Conservation (phyloP, 306 rosid genomes). For the Citrullus amarus region DNA sequence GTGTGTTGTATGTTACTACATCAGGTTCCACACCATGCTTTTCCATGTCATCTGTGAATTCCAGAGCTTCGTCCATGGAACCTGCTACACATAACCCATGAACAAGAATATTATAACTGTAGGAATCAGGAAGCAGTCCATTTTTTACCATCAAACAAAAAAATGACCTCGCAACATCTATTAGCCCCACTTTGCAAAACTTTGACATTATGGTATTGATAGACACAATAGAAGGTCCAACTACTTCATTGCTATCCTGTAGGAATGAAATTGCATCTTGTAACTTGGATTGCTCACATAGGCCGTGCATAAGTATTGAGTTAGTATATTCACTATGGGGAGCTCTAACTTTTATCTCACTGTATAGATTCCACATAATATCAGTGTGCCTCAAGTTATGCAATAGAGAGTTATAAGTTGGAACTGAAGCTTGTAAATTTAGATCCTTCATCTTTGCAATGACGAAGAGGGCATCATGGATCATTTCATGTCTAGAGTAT, state of each 20-base stretch:
- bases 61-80: constrained; percentile 40
- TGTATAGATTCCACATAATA: constrained; percentile 32
- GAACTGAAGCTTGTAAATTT: constrained; percentile 25
- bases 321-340: constrained; percentile 27
- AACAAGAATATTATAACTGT: constrained; percentile 47
- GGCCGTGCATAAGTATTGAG: constrained; percentile 34
- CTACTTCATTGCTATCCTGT: constrained; percentile 6
- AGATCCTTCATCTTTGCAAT: constrained; percentile 43
- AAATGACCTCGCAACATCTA: constrained; percentile 31
- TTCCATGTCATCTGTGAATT: constrained; percentile 34
- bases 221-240: constrained; percentile 27
- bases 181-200: constrained; percentile 32
- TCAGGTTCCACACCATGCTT: constrained; percentile 35
- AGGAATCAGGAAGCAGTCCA: constrained; percentile 38
- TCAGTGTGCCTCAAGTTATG: constrained; percentile 32
- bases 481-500: constrained; percentile 29
- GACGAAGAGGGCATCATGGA: constrained; percentile 37
- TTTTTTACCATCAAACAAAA: constrained; percentile 38
- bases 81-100: constrained; percentile 51
- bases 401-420: constrained; percentile 35
- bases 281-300: constrained; percentile 34
- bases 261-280: constrained; percentile 32
- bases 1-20: constrained; percentile 32
- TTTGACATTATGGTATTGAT: constrained; percentile 36
- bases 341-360: constrained; percentile 22